phyloP scores from a whole-genome alignment of 192 early-diverging fungal genomes.

The Coemansia aciculifera region DNA sequence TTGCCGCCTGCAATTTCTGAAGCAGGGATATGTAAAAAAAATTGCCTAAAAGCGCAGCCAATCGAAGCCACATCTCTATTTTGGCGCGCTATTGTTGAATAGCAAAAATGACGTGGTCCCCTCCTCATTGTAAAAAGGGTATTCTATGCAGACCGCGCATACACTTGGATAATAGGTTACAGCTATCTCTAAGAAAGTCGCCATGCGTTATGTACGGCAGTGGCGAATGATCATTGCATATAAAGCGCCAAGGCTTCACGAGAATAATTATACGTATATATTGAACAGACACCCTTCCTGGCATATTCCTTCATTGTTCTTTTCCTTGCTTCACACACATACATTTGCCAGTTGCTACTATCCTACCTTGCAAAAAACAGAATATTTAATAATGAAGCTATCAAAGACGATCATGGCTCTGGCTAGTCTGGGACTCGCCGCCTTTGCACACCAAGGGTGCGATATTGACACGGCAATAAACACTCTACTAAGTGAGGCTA shows the following conservation, averaged over 20 bases:
- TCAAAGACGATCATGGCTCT: not conserved
- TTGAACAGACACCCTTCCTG: not conserved
- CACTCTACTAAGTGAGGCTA: conserved; percentile 21
- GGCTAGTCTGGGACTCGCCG: not conserved
- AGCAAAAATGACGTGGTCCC: not conserved
- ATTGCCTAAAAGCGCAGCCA: not conserved
- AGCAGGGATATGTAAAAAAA: not conserved
- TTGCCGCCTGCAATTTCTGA: not conserved
- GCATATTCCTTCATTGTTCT: not conserved
- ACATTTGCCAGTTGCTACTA: not conserved
- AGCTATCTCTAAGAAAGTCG: not conserved
- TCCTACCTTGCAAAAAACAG: not conserved
- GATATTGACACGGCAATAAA: conserved; percentile 29
- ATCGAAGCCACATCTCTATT: not conserved
- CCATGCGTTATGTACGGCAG: not conserved
- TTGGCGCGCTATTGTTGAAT: not conserved
- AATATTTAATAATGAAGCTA: conserved; percentile 12
- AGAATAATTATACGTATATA: not conserved
- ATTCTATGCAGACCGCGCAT: conserved; percentile 1
- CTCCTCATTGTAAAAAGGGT: not conserved
- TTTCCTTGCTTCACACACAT: not conserved
- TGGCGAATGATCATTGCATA: conserved; percentile 1
- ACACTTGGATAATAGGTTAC: not conserved
- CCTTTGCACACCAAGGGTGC: conserved; percentile 31
- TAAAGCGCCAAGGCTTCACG: not conserved